Evolutionary conservation across 345 rosid genomes (phyloP), one percentile per base, ranked within the genome.

Genomic region (Alliaria petiolata): DNA sequence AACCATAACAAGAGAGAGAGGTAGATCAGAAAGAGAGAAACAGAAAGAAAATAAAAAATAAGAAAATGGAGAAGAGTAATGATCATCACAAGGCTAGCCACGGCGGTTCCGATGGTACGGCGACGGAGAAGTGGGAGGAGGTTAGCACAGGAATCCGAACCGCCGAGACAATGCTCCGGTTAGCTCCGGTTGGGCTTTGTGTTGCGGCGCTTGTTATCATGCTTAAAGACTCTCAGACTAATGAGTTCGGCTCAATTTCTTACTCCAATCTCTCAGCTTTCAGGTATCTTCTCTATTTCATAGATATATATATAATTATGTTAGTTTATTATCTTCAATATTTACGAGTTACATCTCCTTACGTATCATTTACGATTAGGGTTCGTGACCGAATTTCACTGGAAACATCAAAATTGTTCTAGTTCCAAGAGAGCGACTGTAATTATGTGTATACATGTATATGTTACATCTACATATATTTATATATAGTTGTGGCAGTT

Each of bases 141-240:
- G 40, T 7, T 11, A 65, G 80, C 19, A 30, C 68, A 0, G 80
- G 69, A 46, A 26, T 77, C 36, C 63, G 80, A 58, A 70, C 64
- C 5, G 67, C 64, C 2, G 80, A 77, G 69, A 77, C 80, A 28
- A 65, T 77, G 73, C 69, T 77, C 52, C 77, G 80, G 64, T 36
- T 77, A 66, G 77, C 69, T 50, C 80, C 80, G 38, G 77, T 77
- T 59, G 80, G 72, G 14, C 80, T 77, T 33, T 77, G 80, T 72
- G 69, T 77, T 62, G 72, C 77, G 10, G 80, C 77, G 3, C 80
- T 77, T 65, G 80, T 71, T 60, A 26, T 77, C 52, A 77, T 77
- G 80, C 73, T 77, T 42, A 65, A 77, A 42, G 63, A 71, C 51
- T 71, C 80, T 0, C 31, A 71, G 57, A 7, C 28, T 58, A 77